phyloP scores from a whole-genome alignment of 305 asterid species.

The Solanum hybrid region DNA sequence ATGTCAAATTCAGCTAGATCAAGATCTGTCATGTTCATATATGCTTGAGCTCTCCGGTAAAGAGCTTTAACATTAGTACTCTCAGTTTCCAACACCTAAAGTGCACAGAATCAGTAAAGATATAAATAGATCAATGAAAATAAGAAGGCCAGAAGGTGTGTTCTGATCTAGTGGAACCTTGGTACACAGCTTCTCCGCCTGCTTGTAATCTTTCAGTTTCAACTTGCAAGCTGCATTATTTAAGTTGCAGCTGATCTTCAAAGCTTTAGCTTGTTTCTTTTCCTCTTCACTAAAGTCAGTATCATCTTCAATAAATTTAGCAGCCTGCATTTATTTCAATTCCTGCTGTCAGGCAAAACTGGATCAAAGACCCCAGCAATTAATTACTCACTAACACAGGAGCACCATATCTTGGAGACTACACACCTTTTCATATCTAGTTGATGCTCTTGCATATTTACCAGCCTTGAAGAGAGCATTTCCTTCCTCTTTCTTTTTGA shows the following conservation, averaged over 20 bases:
- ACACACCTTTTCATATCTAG: slow-evolving; percentile 77
- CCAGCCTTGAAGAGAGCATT: slow-evolving; percentile 65
- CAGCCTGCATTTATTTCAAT: slow-evolving; percentile 21
- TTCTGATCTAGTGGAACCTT: slow-evolving; percentile 21
- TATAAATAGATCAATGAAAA: not conserved
- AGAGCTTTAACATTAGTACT: slow-evolving; percentile 39
- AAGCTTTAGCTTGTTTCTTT: slow-evolving; percentile 28
- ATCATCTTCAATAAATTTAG: slow-evolving; percentile 33
- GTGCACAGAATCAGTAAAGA: too few species aligned
- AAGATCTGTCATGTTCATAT: slow-evolving; percentile 27
- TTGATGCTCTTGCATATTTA: slow-evolving; percentile 57
- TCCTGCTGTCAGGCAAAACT: not conserved
- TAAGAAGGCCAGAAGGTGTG: not conserved
- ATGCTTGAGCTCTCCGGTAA: slow-evolving; percentile 40
- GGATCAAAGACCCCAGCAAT: not conserved
- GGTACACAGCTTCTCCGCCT: slow-evolving; percentile 34
- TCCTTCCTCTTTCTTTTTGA: slow-evolving; percentile 75
- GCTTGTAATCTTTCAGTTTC: slow-evolving; percentile 37
- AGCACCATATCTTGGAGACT: not conserved
- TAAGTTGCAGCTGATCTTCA: slow-evolving; percentile 31
- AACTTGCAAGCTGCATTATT: slow-evolving; percentile 42
- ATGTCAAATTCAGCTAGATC: slow-evolving; percentile 41
- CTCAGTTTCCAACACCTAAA: slow-evolving; percentile 33
- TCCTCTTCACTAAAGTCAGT: slow-evolving; percentile 31
- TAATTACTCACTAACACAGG: not conserved